Conservation (phyloP, 495 filamentous ascomycete species). For the Pyrenopolyporus hunteri region DNA sequence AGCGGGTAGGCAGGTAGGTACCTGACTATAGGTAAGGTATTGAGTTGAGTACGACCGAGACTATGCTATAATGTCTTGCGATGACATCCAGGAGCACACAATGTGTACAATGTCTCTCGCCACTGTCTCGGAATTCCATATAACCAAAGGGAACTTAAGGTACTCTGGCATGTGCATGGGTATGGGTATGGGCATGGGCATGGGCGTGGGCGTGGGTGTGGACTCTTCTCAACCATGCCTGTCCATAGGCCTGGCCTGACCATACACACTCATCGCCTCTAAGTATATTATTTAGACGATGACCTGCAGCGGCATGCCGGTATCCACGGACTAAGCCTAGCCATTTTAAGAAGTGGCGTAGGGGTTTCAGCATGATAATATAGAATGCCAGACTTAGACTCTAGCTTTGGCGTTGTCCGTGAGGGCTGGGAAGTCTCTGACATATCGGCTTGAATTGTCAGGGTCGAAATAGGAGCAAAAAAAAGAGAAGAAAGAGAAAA, state of each 20-base stretch:
- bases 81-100: conserved; percentile 21
- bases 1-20: too few relatives aligned
- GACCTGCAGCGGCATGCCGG: conserved; percentile 29
- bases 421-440: conserved; percentile 12
- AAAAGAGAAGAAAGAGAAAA: background rate
- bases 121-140: conserved; percentile 35
- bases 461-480: background rate
- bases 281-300: conserved; percentile 4
- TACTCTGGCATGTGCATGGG: conserved; percentile 33
- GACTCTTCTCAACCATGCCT: background rate
- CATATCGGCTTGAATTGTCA: conserved; percentile 5
- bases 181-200: conserved; percentile 31
- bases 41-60: conserved; percentile 32
- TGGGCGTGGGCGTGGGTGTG: conserved; percentile 29
- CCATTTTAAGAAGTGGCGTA: conserved; percentile 12
- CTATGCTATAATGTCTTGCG: conserved; percentile 26
- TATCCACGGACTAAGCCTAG: conserved; percentile 27
- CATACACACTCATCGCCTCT: conserved; percentile 10
- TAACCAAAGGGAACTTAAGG: background rate
- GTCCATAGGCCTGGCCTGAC: background rate
- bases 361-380: conserved; percentile 22
- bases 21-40: too few relatives aligned
- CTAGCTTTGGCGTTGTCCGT: conserved; percentile 33
- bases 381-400: conserved; percentile 29
- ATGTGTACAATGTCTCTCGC: conserved; percentile 35